These are phyloP conservation scores for Pseudonitzschia multiseries DNA, from an alignment of 108 stramenopile species.

Conservation along the genomic window DNA sequence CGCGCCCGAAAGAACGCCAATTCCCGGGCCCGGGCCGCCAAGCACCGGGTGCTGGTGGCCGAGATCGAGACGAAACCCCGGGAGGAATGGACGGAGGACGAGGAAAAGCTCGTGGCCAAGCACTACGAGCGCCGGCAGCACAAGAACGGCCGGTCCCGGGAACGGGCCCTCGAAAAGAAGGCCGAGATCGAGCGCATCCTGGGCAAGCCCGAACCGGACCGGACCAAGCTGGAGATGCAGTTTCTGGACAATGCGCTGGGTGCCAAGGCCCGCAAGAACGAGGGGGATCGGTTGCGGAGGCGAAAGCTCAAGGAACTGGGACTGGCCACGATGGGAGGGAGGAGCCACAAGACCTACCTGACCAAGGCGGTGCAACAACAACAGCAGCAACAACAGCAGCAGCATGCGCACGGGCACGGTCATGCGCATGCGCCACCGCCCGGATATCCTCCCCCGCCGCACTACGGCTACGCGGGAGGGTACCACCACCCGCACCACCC, in stretches of 20 bases:
- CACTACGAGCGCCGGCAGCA: conserved; percentile 46
- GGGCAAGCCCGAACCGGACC: conserved; percentile 39
- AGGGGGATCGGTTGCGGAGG: conserved; percentile 31
- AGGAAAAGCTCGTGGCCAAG: conserved; percentile 36
- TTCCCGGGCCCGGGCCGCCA: conserved; percentile 45
- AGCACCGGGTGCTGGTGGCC: conserved; percentile 39
- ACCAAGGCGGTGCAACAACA: not conserved
- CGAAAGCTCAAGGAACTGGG: conserved; percentile 16
- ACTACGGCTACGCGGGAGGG: not conserved
- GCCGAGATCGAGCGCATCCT: conserved; percentile 49
- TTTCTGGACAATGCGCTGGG: conserved; percentile 36
- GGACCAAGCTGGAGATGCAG: conserved; percentile 51
- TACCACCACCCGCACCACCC: not conserved
- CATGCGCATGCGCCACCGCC: too few species aligned
- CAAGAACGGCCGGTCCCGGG: conserved; percentile 55
- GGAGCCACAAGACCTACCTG: conserved; percentile 3
- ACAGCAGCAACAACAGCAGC: not conserved
- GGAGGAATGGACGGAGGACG: conserved; percentile 43
- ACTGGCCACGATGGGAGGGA: not conserved
- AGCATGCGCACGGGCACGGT: not conserved
- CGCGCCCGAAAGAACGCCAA: conserved; percentile 58
- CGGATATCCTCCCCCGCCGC: conserved; percentile 9
- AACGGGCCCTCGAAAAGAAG: conserved; percentile 62
- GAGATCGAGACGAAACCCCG: conserved; percentile 34
- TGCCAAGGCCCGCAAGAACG: conserved; percentile 62